Evolutionary conservation across 768 basidiomycete species (phyloP).

Genomic region (Leccinum barrowsii): DNA sequence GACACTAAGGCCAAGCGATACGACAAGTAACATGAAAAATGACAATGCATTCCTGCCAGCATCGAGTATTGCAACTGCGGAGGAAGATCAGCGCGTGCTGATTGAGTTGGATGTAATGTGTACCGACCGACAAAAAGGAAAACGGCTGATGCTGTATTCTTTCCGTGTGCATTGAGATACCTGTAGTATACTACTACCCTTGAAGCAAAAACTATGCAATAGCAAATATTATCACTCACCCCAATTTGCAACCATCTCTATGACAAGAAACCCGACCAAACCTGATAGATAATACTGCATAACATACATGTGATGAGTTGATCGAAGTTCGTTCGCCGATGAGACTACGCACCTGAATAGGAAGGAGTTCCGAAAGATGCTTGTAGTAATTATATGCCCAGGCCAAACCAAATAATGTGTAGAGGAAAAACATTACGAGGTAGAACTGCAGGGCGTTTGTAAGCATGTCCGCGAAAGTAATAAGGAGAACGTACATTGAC

Average conservation of each 20-base stretch:
- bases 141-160: constrained; percentile 68
- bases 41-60: constrained; percentile 92
- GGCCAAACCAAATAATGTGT: constrained; percentile 56
- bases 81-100: constrained; percentile 1
- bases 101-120: background rate
- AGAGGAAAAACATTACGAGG: constrained; percentile 78
- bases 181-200: constrained; percentile 74
- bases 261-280: constrained; percentile 77
- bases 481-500: constrained; percentile 64
- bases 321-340: background rate
- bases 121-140: constrained; percentile 89
- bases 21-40: constrained; percentile 92
- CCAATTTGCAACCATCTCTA: constrained; percentile 95
- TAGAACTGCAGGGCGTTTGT: constrained; percentile 62
- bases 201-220: constrained; percentile 3
- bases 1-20: constrained; percentile 88
- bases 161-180: constrained; percentile 87
- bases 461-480: background rate
- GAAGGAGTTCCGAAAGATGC: constrained; percentile 79
- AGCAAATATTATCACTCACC: constrained; percentile 41
- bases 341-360: constrained; percentile 65
- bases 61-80: constrained; percentile 87
- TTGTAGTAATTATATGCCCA: constrained; percentile 88
- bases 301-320: constrained; percentile 1
- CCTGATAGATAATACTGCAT: constrained; percentile 86